Conservation (phyloP, 768 basidiomycete genomes). For the Boletus rubroflammeus region DNA sequence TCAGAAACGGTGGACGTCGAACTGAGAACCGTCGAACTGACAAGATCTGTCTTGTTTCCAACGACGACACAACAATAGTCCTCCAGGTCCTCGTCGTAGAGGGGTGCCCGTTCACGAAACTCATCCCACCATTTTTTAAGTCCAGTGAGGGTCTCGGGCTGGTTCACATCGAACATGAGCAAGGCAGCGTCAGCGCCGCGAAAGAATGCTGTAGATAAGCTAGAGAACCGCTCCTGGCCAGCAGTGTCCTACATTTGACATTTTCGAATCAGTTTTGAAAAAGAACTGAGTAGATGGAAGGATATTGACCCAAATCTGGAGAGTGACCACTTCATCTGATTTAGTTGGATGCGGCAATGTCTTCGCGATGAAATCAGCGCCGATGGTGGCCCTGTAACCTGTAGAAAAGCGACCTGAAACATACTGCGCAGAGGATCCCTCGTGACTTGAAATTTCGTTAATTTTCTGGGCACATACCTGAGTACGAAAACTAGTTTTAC, state of each 20-base stretch:
- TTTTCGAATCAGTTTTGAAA: constrained; percentile 1
- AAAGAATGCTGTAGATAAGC: constrained; percentile 78
- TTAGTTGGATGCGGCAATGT: constrained; percentile 57
- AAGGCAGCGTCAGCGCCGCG: constrained; percentile 80
- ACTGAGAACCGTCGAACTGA: constrained; percentile 11
- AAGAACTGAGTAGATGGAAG: not conserved
- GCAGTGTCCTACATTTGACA: constrained; percentile 62
- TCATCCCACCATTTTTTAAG: constrained; percentile 77
- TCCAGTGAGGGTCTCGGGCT: constrained; percentile 53
- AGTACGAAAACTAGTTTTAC: constrained; percentile 76
- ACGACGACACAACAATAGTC: constrained; percentile 71
- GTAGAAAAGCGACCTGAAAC: constrained; percentile 72
- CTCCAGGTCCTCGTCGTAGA: constrained; percentile 57
- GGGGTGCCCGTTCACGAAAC: constrained; percentile 63
- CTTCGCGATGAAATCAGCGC: constrained; percentile 85
- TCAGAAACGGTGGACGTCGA: constrained; percentile 31
- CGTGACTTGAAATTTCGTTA: not conserved
- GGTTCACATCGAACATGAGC: constrained; percentile 77
- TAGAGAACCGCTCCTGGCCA: constrained; percentile 86
- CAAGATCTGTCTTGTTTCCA: constrained; percentile 74
- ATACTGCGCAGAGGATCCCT: constrained; percentile 44
- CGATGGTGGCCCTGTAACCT: constrained; percentile 82
- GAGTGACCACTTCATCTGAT: constrained; percentile 52
- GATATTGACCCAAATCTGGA: constrained; percentile 63
- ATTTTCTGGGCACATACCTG: constrained; percentile 46